These are phyloP conservation scores for Tulasnella calospora DNA, from an alignment of 768 basidiomycete genomes.

Conservation along the genomic window DNA sequence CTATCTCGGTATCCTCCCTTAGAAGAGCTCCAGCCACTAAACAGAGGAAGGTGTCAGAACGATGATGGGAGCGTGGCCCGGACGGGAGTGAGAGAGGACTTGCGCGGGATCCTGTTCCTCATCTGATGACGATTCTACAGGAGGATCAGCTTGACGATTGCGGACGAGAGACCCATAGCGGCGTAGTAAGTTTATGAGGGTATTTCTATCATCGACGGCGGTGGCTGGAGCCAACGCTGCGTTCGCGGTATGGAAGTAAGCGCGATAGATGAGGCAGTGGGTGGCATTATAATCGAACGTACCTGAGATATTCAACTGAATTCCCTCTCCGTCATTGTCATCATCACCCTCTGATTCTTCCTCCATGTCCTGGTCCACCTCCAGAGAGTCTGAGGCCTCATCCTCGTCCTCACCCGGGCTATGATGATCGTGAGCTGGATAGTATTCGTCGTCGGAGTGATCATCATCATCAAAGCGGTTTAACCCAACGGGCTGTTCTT, in stretches of 20 bases:
- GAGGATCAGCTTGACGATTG: not conserved
- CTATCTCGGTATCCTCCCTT: slow-evolving; percentile 19
- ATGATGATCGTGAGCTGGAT: not conserved
- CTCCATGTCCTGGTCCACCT: slow-evolving; percentile 18
- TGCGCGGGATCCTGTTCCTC: slow-evolving; percentile 10
- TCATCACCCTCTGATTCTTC: not conserved
- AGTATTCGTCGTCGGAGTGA: not conserved
- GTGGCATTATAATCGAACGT: not conserved
- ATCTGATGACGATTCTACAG: not conserved
- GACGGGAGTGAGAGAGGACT: not conserved
- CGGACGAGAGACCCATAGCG: slow-evolving; percentile 2
- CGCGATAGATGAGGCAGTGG: not conserved
- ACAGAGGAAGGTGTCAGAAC: slow-evolving; percentile 11
- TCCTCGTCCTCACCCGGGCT: slow-evolving; percentile 35
- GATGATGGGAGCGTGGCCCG: not conserved
- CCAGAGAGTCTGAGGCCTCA: slow-evolving; percentile 13
- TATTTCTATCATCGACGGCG: not conserved
- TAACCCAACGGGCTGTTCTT: not conserved
- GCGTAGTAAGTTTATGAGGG: not conserved
- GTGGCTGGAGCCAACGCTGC: not conserved
- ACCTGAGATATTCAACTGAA: not conserved
- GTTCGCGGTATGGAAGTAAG: not conserved
- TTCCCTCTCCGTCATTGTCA: not conserved
- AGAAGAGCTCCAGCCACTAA: slow-evolving; percentile 25
- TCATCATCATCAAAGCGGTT: not conserved